phyloP scores from a whole-genome alignment of 2,329 filamentous ascomycete genomes.

The Zelopaecilomyces penicillatus region DNA sequence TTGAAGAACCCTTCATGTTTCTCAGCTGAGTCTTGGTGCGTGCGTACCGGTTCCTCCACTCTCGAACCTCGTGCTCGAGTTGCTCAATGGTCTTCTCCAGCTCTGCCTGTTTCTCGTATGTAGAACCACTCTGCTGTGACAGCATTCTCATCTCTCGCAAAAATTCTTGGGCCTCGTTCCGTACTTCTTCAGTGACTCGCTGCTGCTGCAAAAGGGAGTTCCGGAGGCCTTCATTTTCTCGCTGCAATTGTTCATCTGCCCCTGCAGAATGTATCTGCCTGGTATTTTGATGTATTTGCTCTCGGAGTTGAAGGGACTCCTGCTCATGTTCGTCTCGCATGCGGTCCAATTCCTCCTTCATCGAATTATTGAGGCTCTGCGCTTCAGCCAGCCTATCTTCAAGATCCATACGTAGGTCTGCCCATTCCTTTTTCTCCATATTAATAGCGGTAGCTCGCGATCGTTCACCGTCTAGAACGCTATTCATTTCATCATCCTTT shows the following conservation, averaged over 20 bases:
- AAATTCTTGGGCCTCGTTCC: constrained; percentile 73
- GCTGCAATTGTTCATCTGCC: constrained; percentile 48
- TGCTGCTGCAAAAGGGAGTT: constrained; percentile 63
- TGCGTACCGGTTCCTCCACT: constrained; percentile 87
- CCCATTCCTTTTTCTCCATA: constrained; percentile 63
- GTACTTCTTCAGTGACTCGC: constrained; percentile 77
- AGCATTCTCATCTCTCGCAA: constrained; percentile 82
- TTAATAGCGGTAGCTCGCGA: constrained; percentile 42
- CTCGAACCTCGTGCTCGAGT: constrained; percentile 74
- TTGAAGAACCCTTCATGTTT: constrained; percentile 70
- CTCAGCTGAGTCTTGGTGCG: constrained; percentile 81
- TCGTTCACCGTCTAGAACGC: constrained; percentile 50
- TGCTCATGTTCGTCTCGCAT: constrained; percentile 60
- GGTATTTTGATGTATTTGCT: constrained; percentile 38
- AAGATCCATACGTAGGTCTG: constrained; percentile 54
- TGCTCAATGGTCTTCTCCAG: constrained; percentile 66
- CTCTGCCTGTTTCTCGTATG: constrained; percentile 73
- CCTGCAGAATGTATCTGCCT: constrained; percentile 17
- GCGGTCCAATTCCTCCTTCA: constrained; percentile 71
- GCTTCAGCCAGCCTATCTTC: constrained; percentile 68
- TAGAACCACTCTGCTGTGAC: constrained; percentile 69
- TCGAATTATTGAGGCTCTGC: constrained; percentile 66
- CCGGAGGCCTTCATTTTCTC: constrained; percentile 62
- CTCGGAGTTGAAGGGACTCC: constrained; percentile 53
- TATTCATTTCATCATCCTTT: constrained; percentile 63